A percentile compares a stretch with the other conserved stretches of the same genome.
Conservation (phyloP, 345 rosid genomes). For the Gossypium stocksii region DNA sequence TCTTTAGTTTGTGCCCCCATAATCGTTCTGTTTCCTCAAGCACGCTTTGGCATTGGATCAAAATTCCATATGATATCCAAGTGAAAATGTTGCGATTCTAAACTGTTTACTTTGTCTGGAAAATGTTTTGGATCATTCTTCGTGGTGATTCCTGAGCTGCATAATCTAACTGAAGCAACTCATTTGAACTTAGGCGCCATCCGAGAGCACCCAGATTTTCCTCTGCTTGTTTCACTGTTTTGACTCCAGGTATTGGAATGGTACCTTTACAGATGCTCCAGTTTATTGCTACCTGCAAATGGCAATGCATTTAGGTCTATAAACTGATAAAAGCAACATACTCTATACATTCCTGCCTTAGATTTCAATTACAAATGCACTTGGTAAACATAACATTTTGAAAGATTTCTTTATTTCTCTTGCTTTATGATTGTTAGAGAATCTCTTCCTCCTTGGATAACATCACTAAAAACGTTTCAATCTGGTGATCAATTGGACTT, state of each 20-base stretch:
- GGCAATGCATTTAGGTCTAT: background rate
- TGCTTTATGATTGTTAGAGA: no score
- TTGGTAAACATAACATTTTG: background rate
- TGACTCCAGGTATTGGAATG: constrained; percentile 86
- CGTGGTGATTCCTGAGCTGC: constrained; percentile 57
- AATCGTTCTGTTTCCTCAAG: background rate
- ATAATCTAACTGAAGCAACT: constrained; percentile 65
- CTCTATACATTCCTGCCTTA: background rate
- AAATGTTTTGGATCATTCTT: constrained; percentile 81
- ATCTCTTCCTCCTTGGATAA: no score
- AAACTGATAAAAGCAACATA: background rate
- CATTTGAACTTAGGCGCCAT: constrained; percentile 63
- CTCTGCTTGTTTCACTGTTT: constrained; percentile 61
- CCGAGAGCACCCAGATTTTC: constrained; percentile 88
- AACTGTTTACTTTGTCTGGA: constrained; percentile 55
- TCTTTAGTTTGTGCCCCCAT: background rate
- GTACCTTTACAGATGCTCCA: constrained; percentile 91
- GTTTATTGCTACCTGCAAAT: constrained; percentile 71
- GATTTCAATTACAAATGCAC: background rate
- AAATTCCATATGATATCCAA: background rate
- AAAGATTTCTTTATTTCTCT: no score
- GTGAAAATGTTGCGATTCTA: background rate
- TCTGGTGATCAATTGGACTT: no score
- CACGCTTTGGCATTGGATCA: background rate
- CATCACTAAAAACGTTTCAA: no score